Conservation (phyloP, 1,284 basidiomycete genomes). For the Vanrija humicola region DNA sequence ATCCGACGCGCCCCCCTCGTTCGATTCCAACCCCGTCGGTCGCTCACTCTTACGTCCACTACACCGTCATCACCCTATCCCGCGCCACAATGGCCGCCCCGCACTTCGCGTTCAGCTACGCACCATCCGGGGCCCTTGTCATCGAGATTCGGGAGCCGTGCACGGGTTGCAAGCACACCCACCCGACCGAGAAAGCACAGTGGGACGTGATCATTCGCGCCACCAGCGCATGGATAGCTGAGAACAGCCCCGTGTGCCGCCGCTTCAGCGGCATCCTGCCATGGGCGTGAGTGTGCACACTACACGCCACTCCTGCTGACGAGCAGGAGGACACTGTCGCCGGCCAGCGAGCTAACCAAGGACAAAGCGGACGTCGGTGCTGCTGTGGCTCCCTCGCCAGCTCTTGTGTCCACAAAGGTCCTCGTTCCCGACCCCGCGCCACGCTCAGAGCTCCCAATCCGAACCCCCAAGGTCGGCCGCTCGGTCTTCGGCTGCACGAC, state of each 20-base stretch:
- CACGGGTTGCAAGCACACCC: background rate
- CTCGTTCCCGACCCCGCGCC: background rate
- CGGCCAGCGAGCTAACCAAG: no score
- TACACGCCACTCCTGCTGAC: background rate
- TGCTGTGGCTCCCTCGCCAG: background rate
- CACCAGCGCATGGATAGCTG: constrained; percentile 3
- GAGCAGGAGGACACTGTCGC: background rate
- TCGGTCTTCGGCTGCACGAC: constrained; percentile 13
- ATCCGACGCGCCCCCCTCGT: no score
- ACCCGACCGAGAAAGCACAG: constrained; percentile 2
- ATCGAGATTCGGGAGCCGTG: no score
- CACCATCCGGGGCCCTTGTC: no score
- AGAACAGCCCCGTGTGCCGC: constrained; percentile 9
- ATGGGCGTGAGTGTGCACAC: constrained; percentile 8
- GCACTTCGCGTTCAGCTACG: no score
- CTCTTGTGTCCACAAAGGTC: background rate
- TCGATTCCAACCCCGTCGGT: no score
- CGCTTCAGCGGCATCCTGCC: constrained; percentile 10
- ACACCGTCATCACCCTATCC: no score
- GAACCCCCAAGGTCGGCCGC: background rate
- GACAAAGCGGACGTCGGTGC: no score
- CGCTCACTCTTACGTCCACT: no score
- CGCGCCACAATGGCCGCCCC: no score
- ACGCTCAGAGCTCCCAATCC: background rate
- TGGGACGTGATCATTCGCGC: constrained; percentile 9